Evolutionary conservation across 371 early-diverging fungal genomes (phyloP).

Genomic region (Massospora cicadina): DNA sequence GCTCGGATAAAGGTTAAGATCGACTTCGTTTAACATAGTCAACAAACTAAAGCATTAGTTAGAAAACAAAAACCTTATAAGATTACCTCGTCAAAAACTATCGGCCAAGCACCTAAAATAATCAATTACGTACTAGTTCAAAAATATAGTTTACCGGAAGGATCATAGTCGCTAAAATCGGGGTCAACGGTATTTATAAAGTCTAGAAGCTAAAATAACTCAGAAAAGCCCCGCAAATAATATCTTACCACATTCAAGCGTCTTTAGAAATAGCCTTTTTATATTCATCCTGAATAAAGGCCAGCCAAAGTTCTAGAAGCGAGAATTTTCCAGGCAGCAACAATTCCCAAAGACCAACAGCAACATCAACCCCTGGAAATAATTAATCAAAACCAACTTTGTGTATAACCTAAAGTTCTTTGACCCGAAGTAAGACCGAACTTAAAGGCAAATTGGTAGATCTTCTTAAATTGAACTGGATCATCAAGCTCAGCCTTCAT

Average conservation of each 20-base stretch:
- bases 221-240: slow-evolving; percentile 1
- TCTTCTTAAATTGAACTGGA: slow-evolving; percentile 32
- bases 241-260: slow-evolving; percentile 53
- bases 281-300: slow-evolving; percentile 52
- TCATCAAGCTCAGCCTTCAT: slow-evolving; percentile 33
- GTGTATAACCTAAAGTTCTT: slow-evolving; percentile 45
- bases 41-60: not conserved
- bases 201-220: slow-evolving; percentile 40
- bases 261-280: slow-evolving; percentile 63
- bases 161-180: slow-evolving; percentile 45
- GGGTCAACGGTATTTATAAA: slow-evolving; percentile 41
- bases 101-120: slow-evolving; percentile 49
- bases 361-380: slow-evolving; percentile 43
- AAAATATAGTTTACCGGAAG: slow-evolving; percentile 27
- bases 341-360: slow-evolving; percentile 56
- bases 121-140: not conserved
- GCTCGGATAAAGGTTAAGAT: too few species aligned
- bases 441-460: slow-evolving; percentile 62
- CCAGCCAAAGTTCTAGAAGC: slow-evolving; percentile 48
- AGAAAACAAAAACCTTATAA: not conserved
- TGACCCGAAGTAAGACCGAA: slow-evolving; percentile 49
- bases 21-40: not conserved
- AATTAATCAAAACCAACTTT: slow-evolving; percentile 1
- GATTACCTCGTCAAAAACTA: slow-evolving; percentile 48
- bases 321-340: slow-evolving; percentile 35